Percentiles rank a stretch among this genome's conserved stretches.
Evolutionary conservation across 768 basidiomycete genomes (phyloP).

Genomic region (Multifurca ochricompacta): DNA sequence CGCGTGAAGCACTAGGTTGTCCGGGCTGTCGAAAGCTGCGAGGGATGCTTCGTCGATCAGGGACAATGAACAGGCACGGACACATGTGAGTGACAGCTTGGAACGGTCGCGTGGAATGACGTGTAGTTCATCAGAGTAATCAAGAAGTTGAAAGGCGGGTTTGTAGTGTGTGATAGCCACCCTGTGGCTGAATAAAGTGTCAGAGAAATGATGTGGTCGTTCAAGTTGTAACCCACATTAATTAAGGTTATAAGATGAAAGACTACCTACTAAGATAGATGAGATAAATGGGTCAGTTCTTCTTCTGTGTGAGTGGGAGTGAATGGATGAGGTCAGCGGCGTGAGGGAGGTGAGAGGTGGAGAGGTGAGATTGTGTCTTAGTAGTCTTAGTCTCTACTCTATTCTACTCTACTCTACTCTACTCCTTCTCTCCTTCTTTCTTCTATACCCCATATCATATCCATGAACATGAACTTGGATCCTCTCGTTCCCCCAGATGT

Average conservation of each 20-base stretch:
- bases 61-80: neutral
- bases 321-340: neutral
- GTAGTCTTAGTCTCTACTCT: no score
- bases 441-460: neutral
- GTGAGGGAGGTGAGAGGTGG: no score
- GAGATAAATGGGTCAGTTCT: no score
- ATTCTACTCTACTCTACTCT: neutral
- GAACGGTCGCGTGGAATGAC: neutral
- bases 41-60: neutral
- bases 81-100: neutral
- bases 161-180: conserved; percentile 6
- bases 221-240: no score
- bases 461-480: conserved; percentile 19
- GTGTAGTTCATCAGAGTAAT: conserved; percentile 1
- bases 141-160: conserved; percentile 7
- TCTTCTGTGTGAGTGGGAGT: no score
- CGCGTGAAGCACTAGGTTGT: conserved; percentile 6
- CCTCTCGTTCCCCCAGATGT: conserved; percentile 50
- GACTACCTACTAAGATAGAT: no score
- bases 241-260: no score
- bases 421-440: neutral
- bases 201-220: no score
- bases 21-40: neutral
- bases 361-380: no score
- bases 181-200: no score